phyloP scores from a whole-genome alignment of 2,329 filamentous ascomycete species.

The Fonsecaea pugnacius region DNA sequence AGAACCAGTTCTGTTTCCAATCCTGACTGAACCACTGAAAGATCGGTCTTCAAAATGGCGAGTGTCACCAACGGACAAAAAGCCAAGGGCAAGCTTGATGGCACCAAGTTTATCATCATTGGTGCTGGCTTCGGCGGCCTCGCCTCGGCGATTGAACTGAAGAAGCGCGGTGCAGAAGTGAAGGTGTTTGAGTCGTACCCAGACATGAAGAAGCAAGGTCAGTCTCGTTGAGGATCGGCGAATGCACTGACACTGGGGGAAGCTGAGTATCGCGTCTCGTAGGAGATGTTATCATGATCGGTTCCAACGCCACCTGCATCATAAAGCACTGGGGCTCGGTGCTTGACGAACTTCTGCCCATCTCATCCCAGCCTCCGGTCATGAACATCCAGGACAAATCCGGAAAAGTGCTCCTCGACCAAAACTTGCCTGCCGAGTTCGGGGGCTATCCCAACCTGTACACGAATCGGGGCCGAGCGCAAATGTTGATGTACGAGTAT shows the following conservation, averaged over 20 bases:
- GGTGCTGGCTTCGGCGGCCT: slow-evolving; percentile 47
- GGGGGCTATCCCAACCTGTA: slow-evolving; percentile 40
- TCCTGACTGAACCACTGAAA: not conserved
- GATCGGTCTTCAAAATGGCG: not conserved
- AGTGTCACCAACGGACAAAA: not conserved
- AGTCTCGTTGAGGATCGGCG: not conserved
- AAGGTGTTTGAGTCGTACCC: slow-evolving; percentile 7
- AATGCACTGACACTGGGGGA: not conserved
- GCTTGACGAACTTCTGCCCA: not conserved
- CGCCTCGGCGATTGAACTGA: slow-evolving; percentile 40
- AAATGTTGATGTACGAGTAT: slow-evolving; percentile 41
- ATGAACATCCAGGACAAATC: slow-evolving; percentile 41
- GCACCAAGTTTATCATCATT: slow-evolving; percentile 50
- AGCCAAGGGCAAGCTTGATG: slow-evolving; percentile 5
- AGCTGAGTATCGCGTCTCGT: not conserved
- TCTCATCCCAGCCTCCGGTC: slow-evolving; percentile 13
- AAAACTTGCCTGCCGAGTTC: slow-evolving; percentile 40
- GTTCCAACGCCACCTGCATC: slow-evolving; percentile 11
- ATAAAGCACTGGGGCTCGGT: slow-evolving; percentile 5
- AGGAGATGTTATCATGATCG: slow-evolving; percentile 13
- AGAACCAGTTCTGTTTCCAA: not conserved
- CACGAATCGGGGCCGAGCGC: slow-evolving; percentile 41
- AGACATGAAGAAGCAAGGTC: slow-evolving; percentile 2
- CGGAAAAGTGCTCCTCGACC: slow-evolving; percentile 39
- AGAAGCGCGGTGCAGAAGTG: slow-evolving; percentile 15